Evolutionary conservation across 2,329 filamentous ascomycete species (phyloP).

Genomic region (Cladosporium sp.): DNA sequence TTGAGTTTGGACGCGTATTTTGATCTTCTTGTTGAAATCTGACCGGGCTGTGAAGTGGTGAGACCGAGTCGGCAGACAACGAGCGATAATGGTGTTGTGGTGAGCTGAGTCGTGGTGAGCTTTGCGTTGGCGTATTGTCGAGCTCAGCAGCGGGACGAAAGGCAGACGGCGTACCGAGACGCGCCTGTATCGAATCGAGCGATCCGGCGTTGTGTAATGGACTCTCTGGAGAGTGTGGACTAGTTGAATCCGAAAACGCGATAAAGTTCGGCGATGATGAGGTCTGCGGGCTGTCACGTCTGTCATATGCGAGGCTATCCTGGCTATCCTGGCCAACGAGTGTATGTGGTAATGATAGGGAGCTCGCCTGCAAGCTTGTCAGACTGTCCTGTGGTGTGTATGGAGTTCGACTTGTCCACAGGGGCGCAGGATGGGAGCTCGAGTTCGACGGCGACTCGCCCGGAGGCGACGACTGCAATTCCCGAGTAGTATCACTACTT

Average conservation of each 20-base stretch:
- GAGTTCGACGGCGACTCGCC: background rate
- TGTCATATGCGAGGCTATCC: constrained; percentile 10
- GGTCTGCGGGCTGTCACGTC: background rate
- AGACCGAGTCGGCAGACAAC: constrained; percentile 26
- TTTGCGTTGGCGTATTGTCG: constrained; percentile 23
- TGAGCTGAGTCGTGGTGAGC: constrained; percentile 12
- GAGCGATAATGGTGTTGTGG: constrained; percentile 19
- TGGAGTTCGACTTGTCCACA: background rate
- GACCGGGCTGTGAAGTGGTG: constrained; percentile 31
- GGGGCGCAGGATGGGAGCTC: background rate
- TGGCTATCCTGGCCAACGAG: constrained; percentile 6
- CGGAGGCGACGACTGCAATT: background rate
- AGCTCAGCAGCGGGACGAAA: constrained; percentile 20
- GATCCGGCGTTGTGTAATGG: constrained; percentile 19
- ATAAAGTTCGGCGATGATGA: constrained; percentile 25
- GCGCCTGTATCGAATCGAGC: constrained; percentile 30
- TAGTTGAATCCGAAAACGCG: constrained; percentile 10
- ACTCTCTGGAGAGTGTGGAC: constrained; percentile 14
- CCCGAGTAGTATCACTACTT: background rate
- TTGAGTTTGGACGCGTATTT: background rate
- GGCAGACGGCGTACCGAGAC: constrained; percentile 20
- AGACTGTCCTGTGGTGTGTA: constrained; percentile 5
- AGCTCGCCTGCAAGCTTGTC: constrained; percentile 7
- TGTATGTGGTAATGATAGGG: constrained; percentile 3
- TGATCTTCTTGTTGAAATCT: constrained; percentile 19